Evolutionary conservation across 257 asterid genomes (phyloP).

Genomic region (Solanum sejunctum): DNA sequence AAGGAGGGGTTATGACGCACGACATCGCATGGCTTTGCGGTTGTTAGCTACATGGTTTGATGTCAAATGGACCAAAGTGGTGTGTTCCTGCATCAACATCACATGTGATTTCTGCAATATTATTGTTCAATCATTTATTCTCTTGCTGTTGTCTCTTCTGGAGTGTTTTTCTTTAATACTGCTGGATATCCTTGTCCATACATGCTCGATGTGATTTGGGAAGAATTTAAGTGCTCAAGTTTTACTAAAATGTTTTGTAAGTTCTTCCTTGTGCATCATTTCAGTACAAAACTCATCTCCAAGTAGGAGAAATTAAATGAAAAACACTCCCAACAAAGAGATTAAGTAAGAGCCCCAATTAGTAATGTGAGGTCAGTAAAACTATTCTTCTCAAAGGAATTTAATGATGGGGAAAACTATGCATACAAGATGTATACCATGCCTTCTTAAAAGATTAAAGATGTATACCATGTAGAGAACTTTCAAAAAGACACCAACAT

Average conservation of each 20-base stretch:
- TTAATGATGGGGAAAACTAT: neutral
- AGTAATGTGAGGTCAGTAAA: neutral
- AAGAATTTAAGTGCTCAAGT: neutral
- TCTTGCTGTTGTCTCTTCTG: neutral
- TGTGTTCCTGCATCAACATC: slow-evolving; percentile 9
- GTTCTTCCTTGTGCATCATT: neutral
- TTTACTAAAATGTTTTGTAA: neutral
- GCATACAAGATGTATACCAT: neutral
- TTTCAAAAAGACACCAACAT: neutral
- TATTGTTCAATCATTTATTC: neutral
- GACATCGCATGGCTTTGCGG: slow-evolving; percentile 77
- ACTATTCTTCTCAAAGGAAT: neutral
- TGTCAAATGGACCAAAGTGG: slow-evolving; percentile 76
- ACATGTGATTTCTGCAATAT: neutral
- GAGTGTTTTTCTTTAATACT: neutral
- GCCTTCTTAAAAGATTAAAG: neutral
- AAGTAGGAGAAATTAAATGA: neutral
- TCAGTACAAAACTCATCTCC: neutral
- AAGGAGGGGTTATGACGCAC: slow-evolving; percentile 76
- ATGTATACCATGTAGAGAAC: neutral
- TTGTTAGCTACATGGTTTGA: slow-evolving; percentile 80
- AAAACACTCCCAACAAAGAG: neutral
- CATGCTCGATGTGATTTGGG: neutral
- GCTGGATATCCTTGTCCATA: neutral
- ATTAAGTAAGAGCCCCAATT: neutral